Percentiles rank a stretch among this genome's conserved stretches.
Evolutionary conservation across 2,329 filamentous ascomycete genomes (phyloP).

Genomic region (Ophiocordyceps australis): DNA sequence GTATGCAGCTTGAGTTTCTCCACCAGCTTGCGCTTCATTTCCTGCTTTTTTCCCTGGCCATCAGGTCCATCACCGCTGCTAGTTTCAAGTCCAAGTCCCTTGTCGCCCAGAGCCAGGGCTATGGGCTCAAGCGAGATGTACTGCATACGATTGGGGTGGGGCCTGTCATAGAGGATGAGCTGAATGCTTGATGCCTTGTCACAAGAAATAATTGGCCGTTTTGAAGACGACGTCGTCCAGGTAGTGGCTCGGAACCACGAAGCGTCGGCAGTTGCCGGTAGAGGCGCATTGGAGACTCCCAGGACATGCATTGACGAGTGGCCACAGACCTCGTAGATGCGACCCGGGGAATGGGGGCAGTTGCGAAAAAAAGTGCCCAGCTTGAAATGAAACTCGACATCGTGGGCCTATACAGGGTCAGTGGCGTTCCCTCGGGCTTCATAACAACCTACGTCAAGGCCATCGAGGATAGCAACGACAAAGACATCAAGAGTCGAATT

Average conservation of each 20-base stretch:
- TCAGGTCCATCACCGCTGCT: conserved; percentile 34
- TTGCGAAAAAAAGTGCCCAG: conserved; percentile 70
- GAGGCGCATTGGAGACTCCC: conserved; percentile 55
- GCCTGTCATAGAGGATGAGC: conserved; percentile 75
- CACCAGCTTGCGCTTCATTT: conserved; percentile 47
- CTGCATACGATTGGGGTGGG: conserved; percentile 77
- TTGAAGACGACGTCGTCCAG: conserved; percentile 25
- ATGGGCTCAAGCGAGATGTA: conserved; percentile 89
- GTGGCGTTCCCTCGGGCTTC: too few species aligned
- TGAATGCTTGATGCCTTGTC: conserved; percentile 59
- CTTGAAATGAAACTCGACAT: conserved; percentile 76
- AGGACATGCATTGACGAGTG: conserved; percentile 70
- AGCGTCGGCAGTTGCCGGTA: conserved; percentile 34
- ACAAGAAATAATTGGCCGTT: conserved; percentile 57
- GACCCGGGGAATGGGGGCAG: conserved; percentile 59
- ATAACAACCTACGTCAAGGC: conserved; percentile 55
- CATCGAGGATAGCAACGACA: conserved; percentile 74
- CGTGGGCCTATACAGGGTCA: conserved; percentile 36
- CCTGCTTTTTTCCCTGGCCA: conserved; percentile 51
- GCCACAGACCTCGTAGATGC: conserved; percentile 74
- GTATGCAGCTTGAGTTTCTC: conserved; percentile 82
- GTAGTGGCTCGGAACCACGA: conserved; percentile 49
- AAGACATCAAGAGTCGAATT: conserved; percentile 86
- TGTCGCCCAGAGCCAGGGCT: conserved; percentile 66
- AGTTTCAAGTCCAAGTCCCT: conserved; percentile 25